phyloP scores from a whole-genome alignment of 768 basidiomycete species.

The Leccinellum albellum region DNA sequence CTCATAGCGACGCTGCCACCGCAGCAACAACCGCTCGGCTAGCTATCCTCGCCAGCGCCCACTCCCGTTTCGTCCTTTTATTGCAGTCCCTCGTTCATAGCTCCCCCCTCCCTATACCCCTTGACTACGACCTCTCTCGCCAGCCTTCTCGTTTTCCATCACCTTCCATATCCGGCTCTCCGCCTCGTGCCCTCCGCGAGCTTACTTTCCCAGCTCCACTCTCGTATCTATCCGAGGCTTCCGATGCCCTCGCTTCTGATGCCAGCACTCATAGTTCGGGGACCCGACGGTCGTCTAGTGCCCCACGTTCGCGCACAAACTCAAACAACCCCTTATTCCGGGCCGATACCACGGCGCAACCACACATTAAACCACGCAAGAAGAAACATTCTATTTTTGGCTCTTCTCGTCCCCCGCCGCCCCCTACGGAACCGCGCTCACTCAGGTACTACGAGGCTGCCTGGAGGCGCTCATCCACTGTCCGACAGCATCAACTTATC shows the following conservation, averaged over 20 bases:
- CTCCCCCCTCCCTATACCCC: constrained; percentile 43
- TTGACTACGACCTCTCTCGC: constrained; percentile 41
- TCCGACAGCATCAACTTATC: not conserved
- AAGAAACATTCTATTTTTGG: constrained; percentile 40
- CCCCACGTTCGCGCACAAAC: constrained; percentile 3
- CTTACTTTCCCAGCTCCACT: constrained; percentile 76
- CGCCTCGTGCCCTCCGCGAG: constrained; percentile 42
- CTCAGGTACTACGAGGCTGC: constrained; percentile 44
- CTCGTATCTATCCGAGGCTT: constrained; percentile 37
- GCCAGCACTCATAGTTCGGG: constrained; percentile 4
- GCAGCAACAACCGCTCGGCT: constrained; percentile 33
- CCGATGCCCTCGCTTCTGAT: constrained; percentile 11
- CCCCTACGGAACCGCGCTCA: constrained; percentile 42
- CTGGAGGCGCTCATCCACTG: constrained; percentile 42
- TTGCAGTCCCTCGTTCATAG: constrained; percentile 72
- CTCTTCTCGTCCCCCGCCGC: constrained; percentile 35
- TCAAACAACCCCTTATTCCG: constrained; percentile 24
- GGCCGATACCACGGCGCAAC: constrained; percentile 4
- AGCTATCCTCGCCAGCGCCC: constrained; percentile 52
- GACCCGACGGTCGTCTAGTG: not conserved
- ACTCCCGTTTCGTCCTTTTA: constrained; percentile 72
- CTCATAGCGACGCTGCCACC: constrained; percentile 26
- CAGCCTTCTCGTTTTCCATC: constrained; percentile 18
- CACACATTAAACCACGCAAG: constrained; percentile 15
- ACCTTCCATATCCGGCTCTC: constrained; percentile 14